Evolutionary conservation across 106 monocot species (phyloP).

Genomic region (Posidonia australis): DNA sequence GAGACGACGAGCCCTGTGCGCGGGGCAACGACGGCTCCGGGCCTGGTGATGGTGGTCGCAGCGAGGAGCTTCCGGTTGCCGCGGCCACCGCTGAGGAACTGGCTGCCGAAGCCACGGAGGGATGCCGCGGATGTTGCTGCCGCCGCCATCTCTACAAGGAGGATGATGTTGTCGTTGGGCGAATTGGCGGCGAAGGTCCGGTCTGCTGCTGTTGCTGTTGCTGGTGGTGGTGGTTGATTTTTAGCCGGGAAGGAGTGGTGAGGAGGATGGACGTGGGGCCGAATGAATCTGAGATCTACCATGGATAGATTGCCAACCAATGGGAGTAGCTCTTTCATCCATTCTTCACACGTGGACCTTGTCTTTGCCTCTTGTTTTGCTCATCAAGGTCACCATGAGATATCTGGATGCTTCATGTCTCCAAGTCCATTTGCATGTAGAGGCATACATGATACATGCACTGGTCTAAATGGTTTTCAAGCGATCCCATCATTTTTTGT

Average conservation of each 20-base stretch:
- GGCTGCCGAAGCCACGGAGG: constrained; percentile 52
- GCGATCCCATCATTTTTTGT: too few relatives aligned
- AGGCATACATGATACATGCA: too few relatives aligned
- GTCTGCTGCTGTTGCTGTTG: background rate
- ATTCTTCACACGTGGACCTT: background rate
- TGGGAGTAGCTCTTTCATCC: background rate
- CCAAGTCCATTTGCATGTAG: too few relatives aligned
- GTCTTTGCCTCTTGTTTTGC: background rate
- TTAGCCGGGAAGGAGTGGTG: background rate
- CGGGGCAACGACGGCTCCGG: background rate
- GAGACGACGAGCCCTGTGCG: constrained; percentile 22
- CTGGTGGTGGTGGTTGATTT: background rate
- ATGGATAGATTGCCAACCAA: background rate
- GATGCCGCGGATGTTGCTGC: constrained; percentile 68
- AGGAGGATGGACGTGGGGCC: background rate
- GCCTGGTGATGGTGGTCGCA: constrained; percentile 11
- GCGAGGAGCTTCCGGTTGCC: constrained; percentile 24
- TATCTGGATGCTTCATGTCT: too few relatives aligned
- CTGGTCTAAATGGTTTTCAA: too few relatives aligned
- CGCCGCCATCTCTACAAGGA: constrained; percentile 18
- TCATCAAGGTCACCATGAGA: too few relatives aligned
- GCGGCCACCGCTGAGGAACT: constrained; percentile 57
- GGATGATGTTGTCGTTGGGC: too few relatives aligned
- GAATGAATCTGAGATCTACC: background rate
- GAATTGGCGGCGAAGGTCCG: background rate